Percentiles rank a stretch among this genome's conserved stretches.
Evolutionary conservation across 2,329 filamentous ascomycete genomes (phyloP).

Genomic region (Aspergillus neoniger): DNA sequence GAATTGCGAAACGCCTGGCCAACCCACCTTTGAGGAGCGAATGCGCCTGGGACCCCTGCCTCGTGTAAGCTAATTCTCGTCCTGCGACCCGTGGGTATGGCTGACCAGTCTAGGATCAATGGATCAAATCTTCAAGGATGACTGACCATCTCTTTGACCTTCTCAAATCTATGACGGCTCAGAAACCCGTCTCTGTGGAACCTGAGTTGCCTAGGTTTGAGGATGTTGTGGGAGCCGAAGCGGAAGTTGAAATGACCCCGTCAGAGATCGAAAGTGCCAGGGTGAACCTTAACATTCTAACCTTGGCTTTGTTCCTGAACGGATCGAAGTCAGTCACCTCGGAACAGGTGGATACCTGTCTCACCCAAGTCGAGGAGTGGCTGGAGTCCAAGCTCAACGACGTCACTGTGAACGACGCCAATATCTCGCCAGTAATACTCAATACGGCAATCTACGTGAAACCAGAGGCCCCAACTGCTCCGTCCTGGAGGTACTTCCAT

Average conservation of each 20-base stretch:
- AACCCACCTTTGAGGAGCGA: conserved; percentile 40
- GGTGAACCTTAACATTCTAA: conserved; percentile 38
- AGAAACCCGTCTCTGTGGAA: conserved; percentile 34
- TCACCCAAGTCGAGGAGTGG: conserved; percentile 35
- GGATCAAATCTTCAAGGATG: conserved; percentile 36
- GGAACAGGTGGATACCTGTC: conserved; percentile 32
- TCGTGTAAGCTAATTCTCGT: conserved; percentile 30
- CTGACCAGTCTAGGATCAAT: conserved; percentile 37
- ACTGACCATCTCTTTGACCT: conserved; percentile 40
- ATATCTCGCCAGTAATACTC: conserved; percentile 24
- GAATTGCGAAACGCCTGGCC: conserved; percentile 41
- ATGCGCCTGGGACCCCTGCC: conserved; percentile 43
- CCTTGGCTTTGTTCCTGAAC: conserved; percentile 34
- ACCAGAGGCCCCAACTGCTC: conserved; percentile 30
- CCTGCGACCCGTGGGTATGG: background rate
- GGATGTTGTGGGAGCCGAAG: conserved; percentile 26
- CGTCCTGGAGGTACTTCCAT: conserved; percentile 48
- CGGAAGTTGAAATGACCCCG: conserved; percentile 36
- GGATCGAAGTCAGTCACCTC: conserved; percentile 35
- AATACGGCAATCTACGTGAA: conserved; percentile 29
- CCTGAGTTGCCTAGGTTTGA: conserved; percentile 31
- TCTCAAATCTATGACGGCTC: conserved; percentile 33
- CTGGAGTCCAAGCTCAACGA: conserved; percentile 29
- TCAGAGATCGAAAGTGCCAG: conserved; percentile 37
- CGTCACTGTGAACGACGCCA: conserved; percentile 24